A percentile compares a stretch with the other conserved stretches of the same genome.
Conservation (phyloP, 176 grass and related monocot species). For the Carex parvula region DNA sequence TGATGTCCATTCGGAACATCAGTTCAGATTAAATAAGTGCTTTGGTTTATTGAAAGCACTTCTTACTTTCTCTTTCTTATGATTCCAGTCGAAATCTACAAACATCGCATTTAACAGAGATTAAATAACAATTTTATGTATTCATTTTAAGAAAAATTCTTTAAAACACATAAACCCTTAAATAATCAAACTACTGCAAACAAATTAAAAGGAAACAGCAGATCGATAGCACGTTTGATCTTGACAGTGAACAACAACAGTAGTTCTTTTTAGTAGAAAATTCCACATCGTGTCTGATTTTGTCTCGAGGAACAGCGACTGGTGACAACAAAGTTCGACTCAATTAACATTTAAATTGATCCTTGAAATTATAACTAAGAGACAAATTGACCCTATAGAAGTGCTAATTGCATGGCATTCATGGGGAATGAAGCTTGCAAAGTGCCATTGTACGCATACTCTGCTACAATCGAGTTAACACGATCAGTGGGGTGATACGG, state of each 20-base stretch:
- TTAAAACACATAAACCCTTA: neutral
- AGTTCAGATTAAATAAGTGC: too few species aligned
- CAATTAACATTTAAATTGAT: neutral
- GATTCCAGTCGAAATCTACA: neutral
- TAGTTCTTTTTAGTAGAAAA: neutral
- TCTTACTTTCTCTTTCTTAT: too few species aligned
- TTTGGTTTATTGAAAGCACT: too few species aligned
- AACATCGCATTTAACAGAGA: neutral
- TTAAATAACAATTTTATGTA: neutral
- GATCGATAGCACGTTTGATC: neutral
- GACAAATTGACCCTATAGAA: neutral
- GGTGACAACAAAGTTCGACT: neutral
- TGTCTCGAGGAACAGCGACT: neutral
- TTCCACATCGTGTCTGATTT: neutral
- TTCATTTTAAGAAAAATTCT: neutral
- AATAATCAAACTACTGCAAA: neutral
- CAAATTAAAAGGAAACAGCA: neutral
- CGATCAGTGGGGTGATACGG: conserved; percentile 37
- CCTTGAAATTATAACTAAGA: neutral
- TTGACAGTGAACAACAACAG: neutral
- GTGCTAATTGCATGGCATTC: conserved; percentile 17
- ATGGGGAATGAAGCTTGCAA: conserved; percentile 17
- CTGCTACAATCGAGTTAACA: conserved; percentile 22
- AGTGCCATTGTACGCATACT: conserved; percentile 16
- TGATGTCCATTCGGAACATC: too few species aligned